phyloP scores from a whole-genome alignment of 1,139 yeast species.

The Geotrichum australiense region DNA sequence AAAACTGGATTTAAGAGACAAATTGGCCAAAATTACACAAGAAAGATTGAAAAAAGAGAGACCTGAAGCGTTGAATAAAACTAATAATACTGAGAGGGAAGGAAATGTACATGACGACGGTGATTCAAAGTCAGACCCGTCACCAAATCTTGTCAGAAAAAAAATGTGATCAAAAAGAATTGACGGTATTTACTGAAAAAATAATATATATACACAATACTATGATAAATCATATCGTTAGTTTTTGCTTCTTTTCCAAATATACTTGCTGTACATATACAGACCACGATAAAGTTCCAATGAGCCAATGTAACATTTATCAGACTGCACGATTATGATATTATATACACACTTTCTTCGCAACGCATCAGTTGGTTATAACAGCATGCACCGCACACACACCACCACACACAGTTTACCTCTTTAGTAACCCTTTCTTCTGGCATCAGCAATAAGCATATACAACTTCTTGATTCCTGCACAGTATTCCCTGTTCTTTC shows the following conservation, averaged over 20 bases:
- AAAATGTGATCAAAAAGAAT: not conserved
- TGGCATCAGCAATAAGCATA: slow-evolving; percentile 34
- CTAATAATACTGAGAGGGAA: not conserved
- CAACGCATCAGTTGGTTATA: too few relatives aligned
- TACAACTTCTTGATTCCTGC: slow-evolving; percentile 33
- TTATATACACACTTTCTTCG: too few relatives aligned
- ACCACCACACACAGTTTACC: too few relatives aligned
- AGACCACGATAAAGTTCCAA: too few relatives aligned
- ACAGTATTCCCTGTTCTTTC: slow-evolving; percentile 32
- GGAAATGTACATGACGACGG: slow-evolving; percentile 4
- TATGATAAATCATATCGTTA: slow-evolving; percentile 1
- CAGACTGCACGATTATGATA: not conserved
- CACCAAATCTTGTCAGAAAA: too few relatives aligned
- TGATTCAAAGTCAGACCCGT: not conserved
- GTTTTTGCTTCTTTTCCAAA: too few relatives aligned
- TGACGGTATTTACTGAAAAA: not conserved
- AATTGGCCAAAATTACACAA: slow-evolving; percentile 23
- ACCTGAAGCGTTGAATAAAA: not conserved
- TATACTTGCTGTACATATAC: too few relatives aligned
- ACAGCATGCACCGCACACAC: too few relatives aligned
- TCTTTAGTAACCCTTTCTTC: slow-evolving; percentile 33
- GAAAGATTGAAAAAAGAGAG: slow-evolving; percentile 8
- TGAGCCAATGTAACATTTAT: slow-evolving; percentile 3
- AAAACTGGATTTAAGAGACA: slow-evolving; percentile 23
- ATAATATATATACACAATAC: slow-evolving; percentile 1